Base-by-base conservation (phyloP, 2,329 filamentous ascomycete genomes). In the Paracorniculantispora psalliotae region DNA sequence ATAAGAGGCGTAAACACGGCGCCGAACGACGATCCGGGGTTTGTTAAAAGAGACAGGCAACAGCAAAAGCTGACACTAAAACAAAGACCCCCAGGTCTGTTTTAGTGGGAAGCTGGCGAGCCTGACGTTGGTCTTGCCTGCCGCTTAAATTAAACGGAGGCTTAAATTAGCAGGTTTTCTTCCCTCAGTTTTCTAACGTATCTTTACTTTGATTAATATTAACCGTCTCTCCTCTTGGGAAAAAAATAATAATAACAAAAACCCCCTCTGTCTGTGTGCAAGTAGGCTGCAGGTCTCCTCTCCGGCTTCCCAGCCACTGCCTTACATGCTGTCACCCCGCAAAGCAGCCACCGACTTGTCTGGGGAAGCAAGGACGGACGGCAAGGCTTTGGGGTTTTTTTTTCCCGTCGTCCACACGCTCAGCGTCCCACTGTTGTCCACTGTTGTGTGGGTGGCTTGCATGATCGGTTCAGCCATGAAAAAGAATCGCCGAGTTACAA, bases 331-430 rank as follows among this genome's bases (percentile, higher is more conserved):
- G 43, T 41, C 28, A 30, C 30, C 21, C 52, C 54, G 44, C 54
- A 39, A 37, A 28, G 33, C 23, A 57, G 43, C 43, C 53, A 48
- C 53, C 54, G 51, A 54, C 51, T 54, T 54, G 51, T 28, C 51
- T 23, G 51, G 35, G 39, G 47, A 48, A 48, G 17, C 15, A 28
- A 41, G 28, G 5, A 52, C 4, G 19, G 19, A 37, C 12, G 17
- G 37, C 35, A 39, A 52, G 23, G 35, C 19, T 21, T 19, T 41
- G 49, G 37, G 6, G 26, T 28, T n/a, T 28, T 26, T 26, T 49
- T 25, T 26, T 10, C n/a, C 23, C 5, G 10, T 10, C 10, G 21
- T 19, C 4, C 9, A 47, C 8, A 5, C 7, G 2, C 19, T 19
- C 44, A 26, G 13, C 21, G 21, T 26, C 23, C 13, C 7, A 23